Evolutionary conservation across 2,329 filamentous ascomycete species (phyloP), one percentile per base, ranked within the genome.

Genomic region (Ciborinia camelliae): DNA sequence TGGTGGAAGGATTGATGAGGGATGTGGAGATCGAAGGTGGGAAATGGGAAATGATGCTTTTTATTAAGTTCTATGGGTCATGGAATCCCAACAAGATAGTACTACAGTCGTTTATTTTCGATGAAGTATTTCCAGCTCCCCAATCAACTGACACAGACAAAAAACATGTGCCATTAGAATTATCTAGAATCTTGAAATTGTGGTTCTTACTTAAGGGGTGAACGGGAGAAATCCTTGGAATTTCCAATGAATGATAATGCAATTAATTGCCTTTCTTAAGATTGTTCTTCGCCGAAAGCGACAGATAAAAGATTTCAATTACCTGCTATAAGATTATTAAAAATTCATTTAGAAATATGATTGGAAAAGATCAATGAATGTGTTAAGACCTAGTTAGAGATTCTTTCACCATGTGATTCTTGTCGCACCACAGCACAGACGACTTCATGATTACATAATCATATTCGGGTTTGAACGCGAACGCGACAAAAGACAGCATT

Each of bases 391-490:
- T n/a, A n/a, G n/a, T 43, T 10, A 4, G 30, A 14, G 9, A 35
- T 35, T 35, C 28, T 35, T 35, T 35, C 4, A 26, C 28, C 15
- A 55, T 55, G 15, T 55, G 12, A 26, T 26, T 14, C 4, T 28
- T 30, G 15, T 55, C 23, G 1, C 32, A 37, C n/a, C 10, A 43
- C 53, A 58, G 55, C 55, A 58, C 28, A n/a, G 41, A 32, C 55
- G 26, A 20, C n/a, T 35, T 58, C 4, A 3, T 58, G 55, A 58
- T 58, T 58, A 58, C 41, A 10, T 58, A 58, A 58, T 32, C 28
- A 45, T 9, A 35, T 15, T 2, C 14, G 10, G 10, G 41, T 26
- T 35, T 58, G 20, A 26, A 12, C 55, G 41, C 20, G 28, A 37
- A 58, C 55, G 55, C 55, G 55, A 58, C 55, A 23, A 35, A n/a